Base-by-base conservation (phyloP, 1,284 basidiomycete species). In the Sporisorium exsertum region DNA sequence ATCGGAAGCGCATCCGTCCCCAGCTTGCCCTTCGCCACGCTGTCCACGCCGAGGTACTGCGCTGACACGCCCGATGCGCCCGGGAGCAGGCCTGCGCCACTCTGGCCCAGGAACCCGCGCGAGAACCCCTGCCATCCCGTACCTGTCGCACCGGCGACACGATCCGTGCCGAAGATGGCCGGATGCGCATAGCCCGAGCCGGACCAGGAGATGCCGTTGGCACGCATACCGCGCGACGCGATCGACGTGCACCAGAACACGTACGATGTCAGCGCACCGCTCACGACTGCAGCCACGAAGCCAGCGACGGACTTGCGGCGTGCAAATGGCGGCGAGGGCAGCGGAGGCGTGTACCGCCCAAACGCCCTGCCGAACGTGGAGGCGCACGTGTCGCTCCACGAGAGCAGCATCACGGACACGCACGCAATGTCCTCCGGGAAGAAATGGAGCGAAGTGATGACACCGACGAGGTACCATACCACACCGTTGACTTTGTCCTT, bases 321-420 rank as follows among this genome's bases (percentile, higher is more conserved):
- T 0, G 93, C 93, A 60, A 95, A 89, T 0, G 93, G 93, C 20
- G 94, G 88, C 87, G 84, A 82, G 2, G 92, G 93, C 1, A 98
- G 91, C 10, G 89, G 90, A 1, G 91, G 90, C 0, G 95, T 96
- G 74, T 89, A 88, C 15, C 88, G 87, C 22, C 94, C 94, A 86
- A 91, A 94, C 45, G 94, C 88, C 26, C 96, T 91, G 45, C 96
- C 96, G 71, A 97, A 89, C 7, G 94, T 94, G 4, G 95, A 97
- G 0, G 96, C 96, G 16, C 93, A 91, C 0, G 96, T 98, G 87
- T 99, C 96, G 4, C 94, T 95, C 94, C 96, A 97, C 29, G 95
- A 95, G 49, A 99, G 91, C 71, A 81, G 80, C 78, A 84, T 83
- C 57, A 84, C 72, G 9, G 81, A 79, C 8, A 84, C 80, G 50